A percentile compares a stretch with the other conserved stretches of the same genome.
phyloP scores from a whole-genome alignment of 2,329 filamentous ascomycete genomes.

The Trichoderma atrobrunneum region DNA sequence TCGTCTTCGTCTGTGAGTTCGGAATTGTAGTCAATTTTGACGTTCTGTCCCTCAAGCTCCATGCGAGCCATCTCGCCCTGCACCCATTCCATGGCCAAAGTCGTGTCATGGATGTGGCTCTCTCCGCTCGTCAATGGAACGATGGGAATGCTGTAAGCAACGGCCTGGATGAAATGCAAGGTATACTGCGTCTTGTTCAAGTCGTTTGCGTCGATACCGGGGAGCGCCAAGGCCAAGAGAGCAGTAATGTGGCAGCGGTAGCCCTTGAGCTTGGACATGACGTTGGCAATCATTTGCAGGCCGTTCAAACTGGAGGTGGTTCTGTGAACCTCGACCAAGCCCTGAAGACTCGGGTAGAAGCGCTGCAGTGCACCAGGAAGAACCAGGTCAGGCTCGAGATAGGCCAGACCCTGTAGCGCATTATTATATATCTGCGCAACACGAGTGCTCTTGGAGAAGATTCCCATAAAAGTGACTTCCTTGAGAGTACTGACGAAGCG shows the following conservation, averaged over 20 bases:
- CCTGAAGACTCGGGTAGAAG: conserved; percentile 96
- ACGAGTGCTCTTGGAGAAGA: conserved; percentile 92
- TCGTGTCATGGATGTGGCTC: conserved; percentile 67
- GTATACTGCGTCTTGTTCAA: conserved; percentile 95
- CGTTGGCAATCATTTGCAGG: conserved; percentile 84
- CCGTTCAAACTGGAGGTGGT: conserved; percentile 92
- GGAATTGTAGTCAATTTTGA: conserved; percentile 79
- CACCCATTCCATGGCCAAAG: conserved; percentile 87
- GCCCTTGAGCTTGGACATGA: conserved; percentile 91
- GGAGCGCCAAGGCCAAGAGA: conserved; percentile 84
- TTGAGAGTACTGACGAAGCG: conserved; percentile 86
- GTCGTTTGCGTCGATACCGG: conserved; percentile 96
- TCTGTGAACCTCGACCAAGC: conserved; percentile 92
- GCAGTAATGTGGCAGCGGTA: conserved; percentile 95
- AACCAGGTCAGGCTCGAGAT: conserved; percentile 86
- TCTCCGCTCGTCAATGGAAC: conserved; percentile 64
- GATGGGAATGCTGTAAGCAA: conserved; percentile 95
- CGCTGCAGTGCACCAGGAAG: conserved; percentile 89
- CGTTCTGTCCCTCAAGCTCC: conserved; percentile 79
- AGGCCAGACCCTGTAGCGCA: conserved; percentile 84
- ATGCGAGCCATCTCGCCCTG: conserved; percentile 91
- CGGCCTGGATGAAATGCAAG: conserved; percentile 89
- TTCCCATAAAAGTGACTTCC: conserved; percentile 96
- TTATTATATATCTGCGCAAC: conserved; percentile 90
- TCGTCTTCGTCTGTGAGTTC: conserved; percentile 85